These are phyloP conservation scores for Axilococcus clingmanii DNA, from an alignment of 139 green algal species.

Conservation along the genomic window DNA sequence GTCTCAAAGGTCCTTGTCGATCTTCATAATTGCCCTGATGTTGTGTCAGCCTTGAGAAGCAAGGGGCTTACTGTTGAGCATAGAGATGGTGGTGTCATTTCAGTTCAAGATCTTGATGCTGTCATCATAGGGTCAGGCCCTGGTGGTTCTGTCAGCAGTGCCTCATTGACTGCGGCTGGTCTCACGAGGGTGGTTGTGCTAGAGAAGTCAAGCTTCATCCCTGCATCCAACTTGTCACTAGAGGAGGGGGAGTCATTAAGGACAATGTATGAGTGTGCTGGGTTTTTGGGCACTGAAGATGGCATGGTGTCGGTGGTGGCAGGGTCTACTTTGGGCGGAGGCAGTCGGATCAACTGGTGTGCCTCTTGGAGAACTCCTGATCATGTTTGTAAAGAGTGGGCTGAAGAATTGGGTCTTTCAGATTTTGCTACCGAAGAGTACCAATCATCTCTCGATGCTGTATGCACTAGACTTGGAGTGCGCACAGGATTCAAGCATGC, in stretches of 20 bases:
- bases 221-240: conserved; percentile 14
- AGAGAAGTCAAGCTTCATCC: conserved; percentile 47
- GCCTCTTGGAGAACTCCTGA: conserved; percentile 29
- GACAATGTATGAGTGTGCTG: conserved; percentile 44
- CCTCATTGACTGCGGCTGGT: conserved; percentile 32
- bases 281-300: conserved; percentile 31
- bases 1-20: no score
- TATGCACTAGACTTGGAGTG: conserved; percentile 27
- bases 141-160: conserved; percentile 40
- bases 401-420: conserved; percentile 20
- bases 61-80: no score
- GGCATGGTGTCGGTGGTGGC: conserved; percentile 43
- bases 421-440: conserved; percentile 14
- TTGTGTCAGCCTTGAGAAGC: no score
- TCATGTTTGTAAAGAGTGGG: conserved; percentile 36
- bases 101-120: no score
- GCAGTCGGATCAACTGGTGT: conserved; percentile 65
- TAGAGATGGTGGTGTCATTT: no score
- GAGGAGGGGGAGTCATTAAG: conserved; percentile 26
- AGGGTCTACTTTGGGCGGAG: conserved; percentile 52
- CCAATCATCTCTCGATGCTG: conserved; percentile 22
- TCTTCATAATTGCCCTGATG: no score
- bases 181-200: conserved; percentile 52
- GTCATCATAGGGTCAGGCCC: conserved; percentile 52
- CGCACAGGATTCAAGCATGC: conserved; percentile 15